These are phyloP conservation scores for grape (Vitis vinifera) DNA, from an alignment of 164 flowering plant genomes.

Conservation along the genomic window DNA sequence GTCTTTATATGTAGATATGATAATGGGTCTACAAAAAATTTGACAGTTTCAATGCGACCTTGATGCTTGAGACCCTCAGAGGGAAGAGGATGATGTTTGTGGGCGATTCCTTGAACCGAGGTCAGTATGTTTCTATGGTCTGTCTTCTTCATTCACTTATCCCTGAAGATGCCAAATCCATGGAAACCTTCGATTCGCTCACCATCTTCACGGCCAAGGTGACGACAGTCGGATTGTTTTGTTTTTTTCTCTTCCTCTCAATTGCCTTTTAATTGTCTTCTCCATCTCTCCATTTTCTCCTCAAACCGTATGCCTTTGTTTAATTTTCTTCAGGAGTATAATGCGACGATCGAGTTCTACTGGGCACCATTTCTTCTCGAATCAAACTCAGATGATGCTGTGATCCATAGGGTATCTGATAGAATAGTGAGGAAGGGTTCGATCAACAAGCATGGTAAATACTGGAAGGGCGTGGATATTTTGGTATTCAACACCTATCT, in stretches of 20 bases:
- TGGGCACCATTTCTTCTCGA: conserved; percentile 98
- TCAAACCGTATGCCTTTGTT: too few relatives aligned
- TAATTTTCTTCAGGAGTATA: conserved; percentile 58
- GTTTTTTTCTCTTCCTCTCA: neutral
- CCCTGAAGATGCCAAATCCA: conserved; percentile 66
- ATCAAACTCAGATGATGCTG: conserved; percentile 74
- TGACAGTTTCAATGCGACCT: conserved; percentile 80
- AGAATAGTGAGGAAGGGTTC: conserved; percentile 65
- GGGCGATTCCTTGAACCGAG: conserved; percentile 86
- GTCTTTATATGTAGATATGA: too few relatives aligned
- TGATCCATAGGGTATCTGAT: conserved; percentile 55
- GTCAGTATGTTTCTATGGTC: conserved; percentile 82
- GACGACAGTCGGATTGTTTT: neutral
- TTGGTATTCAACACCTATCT: conserved; percentile 71
- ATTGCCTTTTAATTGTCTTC: neutral
- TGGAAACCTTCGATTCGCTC: conserved; percentile 67
- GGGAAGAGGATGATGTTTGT: conserved; percentile 93
- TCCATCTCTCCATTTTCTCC: neutral
- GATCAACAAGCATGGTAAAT: conserved; percentile 54
- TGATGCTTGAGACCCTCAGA: conserved; percentile 80
- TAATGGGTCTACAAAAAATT: neutral
- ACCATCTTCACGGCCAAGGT: conserved; percentile 83
- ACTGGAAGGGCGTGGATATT: conserved; percentile 70
- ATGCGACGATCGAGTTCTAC: conserved; percentile 91
- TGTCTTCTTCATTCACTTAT: conserved; percentile 81